Conservation (phyloP, 1,139 yeast species). For the Candida sp. region DNA sequence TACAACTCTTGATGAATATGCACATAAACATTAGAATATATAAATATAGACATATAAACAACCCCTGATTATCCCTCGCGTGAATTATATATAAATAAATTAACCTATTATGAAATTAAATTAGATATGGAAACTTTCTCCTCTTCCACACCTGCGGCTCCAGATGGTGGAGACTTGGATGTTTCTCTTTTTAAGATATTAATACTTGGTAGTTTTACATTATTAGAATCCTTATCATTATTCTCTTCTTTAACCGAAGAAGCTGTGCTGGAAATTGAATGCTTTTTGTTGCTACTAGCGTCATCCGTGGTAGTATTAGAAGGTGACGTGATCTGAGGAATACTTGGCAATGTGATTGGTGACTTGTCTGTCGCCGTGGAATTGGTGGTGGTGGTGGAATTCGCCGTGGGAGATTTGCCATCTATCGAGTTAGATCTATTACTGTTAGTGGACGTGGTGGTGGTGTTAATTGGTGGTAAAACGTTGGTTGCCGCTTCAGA, state of each 20-base stretch:
- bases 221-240: slow-evolving; percentile 3
- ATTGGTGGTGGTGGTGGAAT: not conserved
- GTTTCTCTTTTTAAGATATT: slow-evolving; percentile 9
- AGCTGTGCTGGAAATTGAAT: not conserved
- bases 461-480: slow-evolving; percentile 6
- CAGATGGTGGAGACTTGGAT: slow-evolving; percentile 4
- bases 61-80: not conserved
- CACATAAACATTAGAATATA: not conserved
- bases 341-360: not conserved
- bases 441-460: not conserved
- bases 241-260: not conserved
- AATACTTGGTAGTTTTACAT: slow-evolving; percentile 15
- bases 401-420: not conserved
- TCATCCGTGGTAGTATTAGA: not conserved
- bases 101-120: slow-evolving; percentile 10
- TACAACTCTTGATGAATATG: not conserved
- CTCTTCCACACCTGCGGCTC: slow-evolving; percentile 6
- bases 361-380: slow-evolving; percentile 1
- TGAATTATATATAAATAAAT: slow-evolving; percentile 1
- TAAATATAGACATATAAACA: not conserved
- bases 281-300: not conserved
- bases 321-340: not conserved
- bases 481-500: not conserved
- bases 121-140: slow-evolving; percentile 18
- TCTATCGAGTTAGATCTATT: not conserved